A percentile compares a stretch with the other conserved stretches of the same genome.
These are phyloP conservation scores for Nyssa sinensis DNA, from an alignment of 148 eudicot genomes.

Conservation along the genomic window DNA sequence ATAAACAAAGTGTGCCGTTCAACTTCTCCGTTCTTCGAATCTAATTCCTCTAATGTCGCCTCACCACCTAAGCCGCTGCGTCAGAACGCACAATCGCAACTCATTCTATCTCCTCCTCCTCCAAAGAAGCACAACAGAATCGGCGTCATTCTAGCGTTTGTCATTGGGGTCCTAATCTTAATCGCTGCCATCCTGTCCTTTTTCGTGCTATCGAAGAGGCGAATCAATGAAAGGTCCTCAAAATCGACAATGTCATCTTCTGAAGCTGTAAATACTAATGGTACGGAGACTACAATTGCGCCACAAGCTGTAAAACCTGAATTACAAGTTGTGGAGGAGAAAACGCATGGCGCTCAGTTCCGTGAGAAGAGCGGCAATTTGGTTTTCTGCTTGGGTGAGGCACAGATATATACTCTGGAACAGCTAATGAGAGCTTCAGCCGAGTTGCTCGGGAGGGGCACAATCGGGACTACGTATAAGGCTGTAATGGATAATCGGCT, in stretches of 20 bases:
- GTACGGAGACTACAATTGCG: not conserved
- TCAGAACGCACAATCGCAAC: constrained; percentile 39
- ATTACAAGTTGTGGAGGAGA: constrained; percentile 7
- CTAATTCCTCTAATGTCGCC: constrained; percentile 30
- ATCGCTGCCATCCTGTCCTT: constrained; percentile 42
- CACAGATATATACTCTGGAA: constrained; percentile 50
- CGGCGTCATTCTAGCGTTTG: constrained; percentile 43
- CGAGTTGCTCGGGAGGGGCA: constrained; percentile 84
- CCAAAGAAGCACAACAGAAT: constrained; percentile 28
- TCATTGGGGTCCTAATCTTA: constrained; percentile 37
- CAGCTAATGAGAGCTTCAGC: constrained; percentile 88
- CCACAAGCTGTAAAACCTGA: not conserved
- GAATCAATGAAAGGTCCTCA: constrained; percentile 13
- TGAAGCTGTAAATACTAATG: constrained; percentile 2
- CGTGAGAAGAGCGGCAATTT: constrained; percentile 47
- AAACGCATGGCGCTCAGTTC: not conserved
- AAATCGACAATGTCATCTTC: constrained; percentile 5
- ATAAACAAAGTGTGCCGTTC: constrained; percentile 45
- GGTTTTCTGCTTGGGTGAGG: constrained; percentile 57
- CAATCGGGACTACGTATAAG: constrained; percentile 78
- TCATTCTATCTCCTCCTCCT: constrained; percentile 25
- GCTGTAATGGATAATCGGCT: constrained; percentile 66
- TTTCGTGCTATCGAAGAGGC: constrained; percentile 26
- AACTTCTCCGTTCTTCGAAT: constrained; percentile 54
- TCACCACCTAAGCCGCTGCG: constrained; percentile 19